A percentile compares a stretch with the other conserved stretches of the same genome.
Evolutionary conservation across 129 eudicot genomes (phyloP).

Genomic region (Gnaphalium uliginosum): DNA sequence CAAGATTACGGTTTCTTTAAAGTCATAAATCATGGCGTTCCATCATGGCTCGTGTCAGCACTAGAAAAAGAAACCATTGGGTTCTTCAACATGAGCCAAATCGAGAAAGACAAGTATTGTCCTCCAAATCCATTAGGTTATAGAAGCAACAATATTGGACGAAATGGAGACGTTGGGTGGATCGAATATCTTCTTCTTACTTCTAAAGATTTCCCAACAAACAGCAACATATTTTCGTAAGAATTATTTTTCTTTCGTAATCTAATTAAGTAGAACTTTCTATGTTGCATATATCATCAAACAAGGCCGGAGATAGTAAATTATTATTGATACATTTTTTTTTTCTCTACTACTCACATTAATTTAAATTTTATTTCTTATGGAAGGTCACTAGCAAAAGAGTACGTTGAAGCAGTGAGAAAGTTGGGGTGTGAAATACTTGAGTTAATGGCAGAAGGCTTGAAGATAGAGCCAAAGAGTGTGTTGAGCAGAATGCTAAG

Average conservation of each 20-base stretch:
- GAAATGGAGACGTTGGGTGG: conserved; percentile 73
- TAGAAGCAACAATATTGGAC: conserved; percentile 61
- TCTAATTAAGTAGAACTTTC: neutral
- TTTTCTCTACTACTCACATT: neutral
- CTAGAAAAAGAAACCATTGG: conserved; percentile 62
- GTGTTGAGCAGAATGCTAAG: conserved; percentile 51
- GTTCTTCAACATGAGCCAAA: conserved; percentile 56
- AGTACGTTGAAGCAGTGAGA: conserved; percentile 45
- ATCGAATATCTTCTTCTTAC: conserved; percentile 70
- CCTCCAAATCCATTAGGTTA: conserved; percentile 71
- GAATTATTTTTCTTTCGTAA: neutral
- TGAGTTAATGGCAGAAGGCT: conserved; percentile 60
- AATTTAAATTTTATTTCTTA: neutral
- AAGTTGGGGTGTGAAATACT: conserved; percentile 50
- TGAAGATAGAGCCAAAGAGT: conserved; percentile 44
- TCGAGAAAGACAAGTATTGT: conserved; percentile 51
- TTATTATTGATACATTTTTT: no score
- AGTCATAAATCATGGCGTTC: conserved; percentile 70
- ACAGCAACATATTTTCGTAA: conserved; percentile 41
- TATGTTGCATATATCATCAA: neutral
- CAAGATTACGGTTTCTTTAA: conserved; percentile 78
- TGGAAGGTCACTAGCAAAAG: conserved; percentile 42
- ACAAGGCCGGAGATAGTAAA: no score
- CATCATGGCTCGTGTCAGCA: conserved; percentile 39
- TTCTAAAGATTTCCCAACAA: conserved; percentile 34